Conservation (phyloP, 2,329 filamentous ascomycete species). For the Aureobasidium sp. region DNA sequence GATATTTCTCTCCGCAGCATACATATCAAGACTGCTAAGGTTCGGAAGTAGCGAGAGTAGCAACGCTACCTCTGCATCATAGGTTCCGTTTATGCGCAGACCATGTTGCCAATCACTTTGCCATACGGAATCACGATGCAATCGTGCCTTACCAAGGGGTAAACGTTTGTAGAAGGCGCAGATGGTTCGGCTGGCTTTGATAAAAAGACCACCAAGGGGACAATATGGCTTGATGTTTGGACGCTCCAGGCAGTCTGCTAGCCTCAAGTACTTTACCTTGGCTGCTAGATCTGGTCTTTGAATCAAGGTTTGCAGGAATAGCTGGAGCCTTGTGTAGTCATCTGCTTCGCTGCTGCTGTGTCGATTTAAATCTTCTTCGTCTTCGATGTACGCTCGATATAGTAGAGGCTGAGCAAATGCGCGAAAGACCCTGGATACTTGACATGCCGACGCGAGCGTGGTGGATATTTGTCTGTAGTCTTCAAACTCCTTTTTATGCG, state of each 20-base stretch:
- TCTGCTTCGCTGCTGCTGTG: too few relatives aligned
- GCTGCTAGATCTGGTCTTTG: not conserved
- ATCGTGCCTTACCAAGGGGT: not conserved
- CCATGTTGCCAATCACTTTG: not conserved
- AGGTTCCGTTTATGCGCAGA: not conserved
- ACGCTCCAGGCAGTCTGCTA: not conserved
- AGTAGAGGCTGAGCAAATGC: not conserved
- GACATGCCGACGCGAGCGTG: not conserved
- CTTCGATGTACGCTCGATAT: not conserved
- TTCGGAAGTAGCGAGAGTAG: not conserved
- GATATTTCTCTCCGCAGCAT: not conserved
- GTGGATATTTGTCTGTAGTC: not conserved
- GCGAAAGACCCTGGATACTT: not conserved
- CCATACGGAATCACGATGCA: not conserved
- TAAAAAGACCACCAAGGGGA: not conserved
- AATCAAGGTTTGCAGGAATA: not conserved
- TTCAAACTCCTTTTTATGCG: not conserved
- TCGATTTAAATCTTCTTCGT: not conserved
- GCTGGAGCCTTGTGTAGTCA: not conserved
- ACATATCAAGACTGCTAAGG: not conserved
- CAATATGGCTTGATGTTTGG: not conserved
- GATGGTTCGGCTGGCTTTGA: not conserved
- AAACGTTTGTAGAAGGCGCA: too few relatives aligned
- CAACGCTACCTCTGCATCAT: not conserved
- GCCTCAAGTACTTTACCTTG: not conserved